These are phyloP conservation scores for Globisporangium alternatum DNA, from an alignment of 352 stramenopile species.

Conservation along the genomic window DNA sequence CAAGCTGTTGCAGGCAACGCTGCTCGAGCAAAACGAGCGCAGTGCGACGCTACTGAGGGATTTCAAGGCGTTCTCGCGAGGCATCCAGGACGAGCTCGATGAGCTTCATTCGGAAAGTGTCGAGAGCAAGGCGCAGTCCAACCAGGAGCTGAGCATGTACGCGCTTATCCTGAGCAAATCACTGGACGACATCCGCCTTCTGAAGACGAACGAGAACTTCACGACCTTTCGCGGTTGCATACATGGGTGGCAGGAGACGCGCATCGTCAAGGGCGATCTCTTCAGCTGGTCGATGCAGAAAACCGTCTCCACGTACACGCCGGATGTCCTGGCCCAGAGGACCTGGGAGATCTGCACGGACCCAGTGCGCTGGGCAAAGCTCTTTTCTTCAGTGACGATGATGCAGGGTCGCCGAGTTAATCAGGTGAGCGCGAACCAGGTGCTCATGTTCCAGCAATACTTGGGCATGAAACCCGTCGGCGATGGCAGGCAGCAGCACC, in stretches of 20 bases:
- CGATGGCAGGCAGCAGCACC: background rate
- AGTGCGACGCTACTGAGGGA: background rate
- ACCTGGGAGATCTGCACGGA: slow-evolving; percentile 13
- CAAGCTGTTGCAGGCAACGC: background rate
- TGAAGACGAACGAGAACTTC: background rate
- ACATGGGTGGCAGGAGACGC: background rate
- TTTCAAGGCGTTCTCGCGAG: background rate
- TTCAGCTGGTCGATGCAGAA: slow-evolving; percentile 15
- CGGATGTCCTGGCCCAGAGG: background rate
- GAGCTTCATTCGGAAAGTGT: background rate
- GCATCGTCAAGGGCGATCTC: background rate
- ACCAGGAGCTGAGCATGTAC: slow-evolving; percentile 1
- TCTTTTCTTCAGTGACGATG: background rate
- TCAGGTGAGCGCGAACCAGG: background rate
- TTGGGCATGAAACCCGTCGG: background rate
- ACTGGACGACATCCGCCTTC: background rate
- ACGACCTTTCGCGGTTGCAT: background rate
- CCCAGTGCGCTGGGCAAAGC: background rate
- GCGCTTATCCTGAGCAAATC: background rate
- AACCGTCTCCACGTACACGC: background rate
- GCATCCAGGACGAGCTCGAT: background rate
- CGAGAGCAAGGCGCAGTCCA: background rate
- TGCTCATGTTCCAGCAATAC: slow-evolving; percentile 1
- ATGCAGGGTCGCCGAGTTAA: slow-evolving; percentile 3
- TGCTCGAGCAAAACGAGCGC: background rate